phyloP scores from a whole-genome alignment of 495 filamentous ascomycete species.

The Podospora conica region DNA sequence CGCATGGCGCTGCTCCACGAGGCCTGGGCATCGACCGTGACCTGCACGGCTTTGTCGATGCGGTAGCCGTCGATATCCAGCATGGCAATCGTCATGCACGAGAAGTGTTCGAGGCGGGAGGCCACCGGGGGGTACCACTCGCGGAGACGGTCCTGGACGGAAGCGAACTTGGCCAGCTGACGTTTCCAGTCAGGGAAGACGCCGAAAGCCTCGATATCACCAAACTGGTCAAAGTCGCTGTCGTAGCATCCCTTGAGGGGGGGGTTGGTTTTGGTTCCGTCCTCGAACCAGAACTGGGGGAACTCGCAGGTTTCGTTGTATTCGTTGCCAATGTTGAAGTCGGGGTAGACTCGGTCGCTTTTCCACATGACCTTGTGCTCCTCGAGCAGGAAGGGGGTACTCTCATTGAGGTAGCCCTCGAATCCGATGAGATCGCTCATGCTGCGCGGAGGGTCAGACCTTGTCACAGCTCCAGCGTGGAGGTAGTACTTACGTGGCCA shows the following conservation, averaged over 20 bases:
- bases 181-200: constrained; percentile 60
- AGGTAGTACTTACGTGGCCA: constrained; percentile 45
- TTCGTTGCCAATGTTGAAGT: constrained; percentile 56
- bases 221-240: constrained; percentile 68
- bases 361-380: constrained; percentile 60
- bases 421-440: constrained; percentile 67
- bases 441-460: constrained; percentile 20
- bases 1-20: constrained; percentile 50
- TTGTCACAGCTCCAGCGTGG: background rate
- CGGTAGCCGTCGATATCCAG: constrained; percentile 68
- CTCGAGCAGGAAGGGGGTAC: constrained; percentile 52
- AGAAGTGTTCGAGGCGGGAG: constrained; percentile 55
- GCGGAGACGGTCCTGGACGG: constrained; percentile 67
- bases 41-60: constrained; percentile 62
- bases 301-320: constrained; percentile 57
- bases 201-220: constrained; percentile 63
- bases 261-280: constrained; percentile 48
- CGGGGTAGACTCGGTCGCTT: constrained; percentile 49
- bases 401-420: constrained; percentile 39
- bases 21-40: constrained; percentile 58
- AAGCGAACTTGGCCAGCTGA: constrained; percentile 67
- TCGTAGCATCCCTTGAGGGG: constrained; percentile 56
- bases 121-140: constrained; percentile 61
- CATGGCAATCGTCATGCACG: constrained; percentile 57
- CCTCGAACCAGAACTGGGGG: constrained; percentile 62